phyloP scores from a whole-genome alignment of 108 stramenopile species.

The Skeletonema tropicum region DNA sequence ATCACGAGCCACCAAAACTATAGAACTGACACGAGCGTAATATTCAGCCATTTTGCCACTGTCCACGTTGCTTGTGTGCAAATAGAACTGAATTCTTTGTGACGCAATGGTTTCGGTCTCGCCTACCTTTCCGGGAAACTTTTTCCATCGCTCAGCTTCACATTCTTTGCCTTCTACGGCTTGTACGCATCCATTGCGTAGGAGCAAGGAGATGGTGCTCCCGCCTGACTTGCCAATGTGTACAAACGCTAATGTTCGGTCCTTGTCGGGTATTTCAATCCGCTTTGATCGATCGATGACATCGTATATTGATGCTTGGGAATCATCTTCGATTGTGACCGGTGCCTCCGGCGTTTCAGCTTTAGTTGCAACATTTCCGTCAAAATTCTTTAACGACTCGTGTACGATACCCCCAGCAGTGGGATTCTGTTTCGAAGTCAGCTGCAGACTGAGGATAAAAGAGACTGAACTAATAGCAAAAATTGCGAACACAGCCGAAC shows the following conservation, averaged over 20 bases:
- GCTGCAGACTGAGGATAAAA: neutral
- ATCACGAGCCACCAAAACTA: slow-evolving; percentile 22
- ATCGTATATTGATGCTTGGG: neutral
- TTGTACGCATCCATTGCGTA: slow-evolving; percentile 60
- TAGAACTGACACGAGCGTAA: slow-evolving; percentile 11
- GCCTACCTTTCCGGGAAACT: neutral
- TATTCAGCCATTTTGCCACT: slow-evolving; percentile 22
- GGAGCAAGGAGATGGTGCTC: slow-evolving; percentile 52
- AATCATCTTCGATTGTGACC: neutral
- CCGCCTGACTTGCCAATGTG: slow-evolving; percentile 77
- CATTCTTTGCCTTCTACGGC: slow-evolving; percentile 10
- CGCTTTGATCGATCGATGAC: slow-evolving; percentile 16
- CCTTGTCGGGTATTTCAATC: slow-evolving; percentile 9
- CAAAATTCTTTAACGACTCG: neutral
- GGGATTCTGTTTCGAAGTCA: neutral
- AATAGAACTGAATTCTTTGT: slow-evolving; percentile 21
- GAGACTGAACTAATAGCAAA: neutral
- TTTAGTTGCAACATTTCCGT: neutral
- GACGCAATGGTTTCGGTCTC: slow-evolving; percentile 16
- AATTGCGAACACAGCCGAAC: neutral
- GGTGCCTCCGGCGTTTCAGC: neutral
- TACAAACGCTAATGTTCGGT: slow-evolving; percentile 21
- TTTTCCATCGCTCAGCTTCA: slow-evolving; percentile 12
- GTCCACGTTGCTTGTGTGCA: slow-evolving; percentile 8
- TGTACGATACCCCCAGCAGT: neutral